phyloP scores from a whole-genome alignment of 2,329 filamentous ascomycete genomes.

The Lasiodiplodia sp. region DNA sequence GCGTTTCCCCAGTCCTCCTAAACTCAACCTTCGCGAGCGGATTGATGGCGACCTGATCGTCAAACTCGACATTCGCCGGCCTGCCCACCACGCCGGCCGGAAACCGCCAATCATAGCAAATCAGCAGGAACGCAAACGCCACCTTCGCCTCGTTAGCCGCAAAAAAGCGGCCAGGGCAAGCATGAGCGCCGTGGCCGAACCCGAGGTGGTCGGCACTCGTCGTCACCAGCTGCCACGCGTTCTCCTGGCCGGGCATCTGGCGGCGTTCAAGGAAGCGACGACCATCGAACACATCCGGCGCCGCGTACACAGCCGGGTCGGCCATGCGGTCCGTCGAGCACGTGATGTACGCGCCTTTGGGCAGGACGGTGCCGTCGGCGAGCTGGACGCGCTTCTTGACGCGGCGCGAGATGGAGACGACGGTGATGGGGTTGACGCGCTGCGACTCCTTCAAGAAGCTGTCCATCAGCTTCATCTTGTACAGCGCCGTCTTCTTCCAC shows the following conservation, averaged over 20 bases:
- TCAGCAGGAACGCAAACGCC: constrained; percentile 27
- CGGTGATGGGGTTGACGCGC: constrained; percentile 34
- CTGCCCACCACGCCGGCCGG: not conserved
- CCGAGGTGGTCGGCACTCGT: constrained; percentile 32
- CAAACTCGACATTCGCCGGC: not conserved
- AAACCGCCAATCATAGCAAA: constrained; percentile 29
- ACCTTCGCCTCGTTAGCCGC: constrained; percentile 32
- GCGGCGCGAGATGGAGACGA: constrained; percentile 37
- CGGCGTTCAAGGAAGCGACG: constrained; percentile 32
- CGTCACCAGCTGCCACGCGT: constrained; percentile 30
- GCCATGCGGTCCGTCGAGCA: not conserved
- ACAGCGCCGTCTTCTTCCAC: constrained; percentile 40
- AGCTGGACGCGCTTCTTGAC: constrained; percentile 36
- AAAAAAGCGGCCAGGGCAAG: constrained; percentile 32
- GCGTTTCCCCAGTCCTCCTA: not conserved
- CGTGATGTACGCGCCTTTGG: too few species aligned
- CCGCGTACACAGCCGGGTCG: constrained; percentile 25
- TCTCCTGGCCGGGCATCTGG: constrained; percentile 25
- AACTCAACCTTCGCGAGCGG: not conserved
- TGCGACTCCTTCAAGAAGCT: constrained; percentile 45
- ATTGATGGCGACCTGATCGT: not conserved
- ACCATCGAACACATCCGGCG: constrained; percentile 32
- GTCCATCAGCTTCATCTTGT: constrained; percentile 42
- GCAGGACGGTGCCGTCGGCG: constrained; percentile 41
- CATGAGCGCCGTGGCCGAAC: constrained; percentile 34